Conservation (phyloP, 2,329 filamentous ascomycete genomes). For the Botrytis porri region DNA sequence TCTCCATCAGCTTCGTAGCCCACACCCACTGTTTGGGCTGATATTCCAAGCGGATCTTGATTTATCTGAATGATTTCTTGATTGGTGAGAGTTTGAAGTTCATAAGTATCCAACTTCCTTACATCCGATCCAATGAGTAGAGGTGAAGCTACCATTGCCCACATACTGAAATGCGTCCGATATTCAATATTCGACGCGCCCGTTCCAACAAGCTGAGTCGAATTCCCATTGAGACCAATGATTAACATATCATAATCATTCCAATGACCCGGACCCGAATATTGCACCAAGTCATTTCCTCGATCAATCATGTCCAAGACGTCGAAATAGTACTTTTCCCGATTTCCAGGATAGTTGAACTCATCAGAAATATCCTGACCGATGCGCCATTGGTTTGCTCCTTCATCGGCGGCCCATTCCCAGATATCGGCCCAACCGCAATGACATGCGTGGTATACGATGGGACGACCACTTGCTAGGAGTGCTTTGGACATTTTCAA, state of each 20-base stretch:
- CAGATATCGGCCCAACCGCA: constrained; percentile 47
- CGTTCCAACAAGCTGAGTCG: constrained; percentile 43
- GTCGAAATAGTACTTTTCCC: constrained; percentile 30
- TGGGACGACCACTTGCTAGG: constrained; percentile 42
- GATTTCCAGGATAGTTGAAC: constrained; percentile 31
- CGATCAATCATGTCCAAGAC: constrained; percentile 47
- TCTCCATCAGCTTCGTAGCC: constrained; percentile 17
- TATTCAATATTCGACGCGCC: constrained; percentile 35
- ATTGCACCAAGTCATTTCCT: constrained; percentile 46
- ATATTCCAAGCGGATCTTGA: constrained; percentile 33
- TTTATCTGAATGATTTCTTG: constrained; percentile 41
- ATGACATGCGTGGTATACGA: constrained; percentile 52
- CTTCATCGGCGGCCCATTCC: constrained; percentile 41
- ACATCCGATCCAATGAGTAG: constrained; percentile 32
- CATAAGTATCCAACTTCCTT: constrained; percentile 22
- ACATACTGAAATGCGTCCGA: constrained; percentile 31
- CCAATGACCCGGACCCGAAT: constrained; percentile 48
- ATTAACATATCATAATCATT: constrained; percentile 42
- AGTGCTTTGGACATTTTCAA: constrained; percentile 13
- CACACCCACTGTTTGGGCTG: constrained; percentile 25
- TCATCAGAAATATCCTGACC: constrained; percentile 43
- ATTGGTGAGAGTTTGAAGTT: constrained; percentile 30
- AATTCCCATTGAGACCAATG: constrained; percentile 29
- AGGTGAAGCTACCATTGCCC: constrained; percentile 30
- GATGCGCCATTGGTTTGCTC: constrained; percentile 49